Evolutionary conservation across 2,329 filamentous ascomycete genomes (phyloP), one percentile per base, ranked within the genome.

Genomic region (Chrysoporthe austroafricana): DNA sequence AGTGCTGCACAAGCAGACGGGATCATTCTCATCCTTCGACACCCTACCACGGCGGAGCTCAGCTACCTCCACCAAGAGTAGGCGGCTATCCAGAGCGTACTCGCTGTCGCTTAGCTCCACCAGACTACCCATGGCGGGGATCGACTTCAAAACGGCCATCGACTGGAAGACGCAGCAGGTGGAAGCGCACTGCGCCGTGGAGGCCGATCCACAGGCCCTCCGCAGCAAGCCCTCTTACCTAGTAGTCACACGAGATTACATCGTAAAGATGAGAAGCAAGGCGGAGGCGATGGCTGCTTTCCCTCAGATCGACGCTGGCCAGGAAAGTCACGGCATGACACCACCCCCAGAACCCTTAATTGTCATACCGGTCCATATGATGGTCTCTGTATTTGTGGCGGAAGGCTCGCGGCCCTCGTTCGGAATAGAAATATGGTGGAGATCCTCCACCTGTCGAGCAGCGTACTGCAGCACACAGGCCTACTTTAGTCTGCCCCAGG

Each of bases 371-470:
- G 75, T 87, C 8, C 79, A 82, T 18, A 81, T 79, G 48, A 79
- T 88, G 34, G 82, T 88, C 48, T 83, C 85, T 2, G 81, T 81
- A 2, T 87, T 86, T 70, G 81, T 80, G 42, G 82, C 85, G 42
- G 85, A 87, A 72, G 81, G 80, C 56, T 80, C 80, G 1, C 79
- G 81, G 59, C 80, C 83, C 14, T 80, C 82, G 7, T 85, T 84
- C 57, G 84, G 84, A 6, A 74, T 88, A 62, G 85, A 88, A 72
- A 78, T 87, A 1, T 88, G 85, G 85, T 88, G 85, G 85, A 82
- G 80, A 67, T 81, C 81, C 16, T 74, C 77, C 18, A 77, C 79
- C 66, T 79, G 81, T 2, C 77, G 79, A 14, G 76, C 84, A 52
- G 77, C 80, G 16, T 86, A 84, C 70, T 78, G 77, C 67, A 84